These are phyloP conservation scores for Fusarium lyarnte DNA, from an alignment of 2,329 filamentous ascomycete genomes.

Conservation along the genomic window DNA sequence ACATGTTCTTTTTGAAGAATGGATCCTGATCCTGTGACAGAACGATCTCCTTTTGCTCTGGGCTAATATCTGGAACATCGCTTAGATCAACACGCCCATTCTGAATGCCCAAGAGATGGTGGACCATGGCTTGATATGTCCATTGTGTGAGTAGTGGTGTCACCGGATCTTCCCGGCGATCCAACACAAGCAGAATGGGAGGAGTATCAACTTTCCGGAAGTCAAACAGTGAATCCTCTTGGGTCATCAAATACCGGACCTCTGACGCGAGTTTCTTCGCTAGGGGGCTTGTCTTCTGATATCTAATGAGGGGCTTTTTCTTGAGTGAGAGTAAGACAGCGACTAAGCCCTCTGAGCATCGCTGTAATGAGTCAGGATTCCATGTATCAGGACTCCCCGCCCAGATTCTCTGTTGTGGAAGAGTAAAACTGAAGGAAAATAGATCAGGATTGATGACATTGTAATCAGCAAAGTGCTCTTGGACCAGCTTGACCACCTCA, in stretches of 20 bases:
- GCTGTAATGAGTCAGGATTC: conserved; percentile 88
- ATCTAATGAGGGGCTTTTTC: conserved; percentile 95
- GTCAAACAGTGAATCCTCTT: conserved; percentile 96
- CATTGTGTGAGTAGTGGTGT: conserved; percentile 95
- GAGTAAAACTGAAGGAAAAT: conserved; percentile 79
- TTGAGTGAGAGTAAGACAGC: conserved; percentile 89
- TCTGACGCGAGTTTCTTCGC: conserved; percentile 95
- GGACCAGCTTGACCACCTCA: conserved; percentile 92
- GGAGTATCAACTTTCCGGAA: conserved; percentile 95
- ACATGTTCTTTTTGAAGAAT: conserved; percentile 99
- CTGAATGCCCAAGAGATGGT: conserved; percentile 91
- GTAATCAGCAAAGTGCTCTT: conserved; percentile 97
- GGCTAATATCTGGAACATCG: conserved; percentile 82
- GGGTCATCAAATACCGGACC: conserved; percentile 89
- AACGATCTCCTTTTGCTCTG: conserved; percentile 92
- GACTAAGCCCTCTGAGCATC: conserved; percentile 86
- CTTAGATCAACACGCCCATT: conserved; percentile 94
- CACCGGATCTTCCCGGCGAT: conserved; percentile 92
- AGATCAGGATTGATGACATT: conserved; percentile 94
- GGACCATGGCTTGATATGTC: conserved; percentile 99
- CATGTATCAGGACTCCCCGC: conserved; percentile 83
- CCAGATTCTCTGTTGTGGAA: conserved; percentile 82
- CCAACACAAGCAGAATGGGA: conserved; percentile 88
- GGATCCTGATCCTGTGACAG: conserved; percentile 96
- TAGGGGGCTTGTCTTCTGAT: conserved; percentile 88